A percentile compares a stretch with the other conserved stretches of the same genome.
Conservation (phyloP, 2,329 filamentous ascomycete genomes). For the Cladosporium sphaerospermum region DNA sequence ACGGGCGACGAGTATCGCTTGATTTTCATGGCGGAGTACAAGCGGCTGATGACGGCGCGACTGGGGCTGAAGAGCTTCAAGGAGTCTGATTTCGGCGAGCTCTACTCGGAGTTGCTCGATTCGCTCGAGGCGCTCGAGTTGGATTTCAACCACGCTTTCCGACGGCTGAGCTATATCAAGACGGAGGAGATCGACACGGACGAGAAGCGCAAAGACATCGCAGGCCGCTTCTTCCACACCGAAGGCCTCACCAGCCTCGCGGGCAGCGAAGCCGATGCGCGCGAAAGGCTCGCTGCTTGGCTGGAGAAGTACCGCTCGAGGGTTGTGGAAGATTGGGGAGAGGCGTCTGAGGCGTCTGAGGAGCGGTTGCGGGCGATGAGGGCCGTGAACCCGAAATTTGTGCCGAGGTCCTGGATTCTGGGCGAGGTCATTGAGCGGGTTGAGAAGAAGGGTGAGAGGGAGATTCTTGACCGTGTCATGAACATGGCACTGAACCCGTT, state of each 20-base stretch:
- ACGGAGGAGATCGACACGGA: slow-evolving; percentile 59
- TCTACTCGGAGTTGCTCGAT: slow-evolving; percentile 80
- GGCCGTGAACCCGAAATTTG: slow-evolving; percentile 83
- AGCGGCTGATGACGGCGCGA: slow-evolving; percentile 70
- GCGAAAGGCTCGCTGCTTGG: slow-evolving; percentile 68
- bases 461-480: slow-evolving; percentile 72
- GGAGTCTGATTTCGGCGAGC: slow-evolving; percentile 67
- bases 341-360: slow-evolving; percentile 47
- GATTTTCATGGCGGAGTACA: slow-evolving; percentile 85
- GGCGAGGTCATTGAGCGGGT: slow-evolving; percentile 89
- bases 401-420: slow-evolving; percentile 84
- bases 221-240: slow-evolving; percentile 70
- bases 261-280: slow-evolving; percentile 56
- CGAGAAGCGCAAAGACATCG: slow-evolving; percentile 56
- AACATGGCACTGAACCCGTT: slow-evolving; percentile 81
- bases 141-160: slow-evolving; percentile 93
- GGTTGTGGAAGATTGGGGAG: slow-evolving; percentile 69
- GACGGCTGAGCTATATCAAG: slow-evolving; percentile 62
- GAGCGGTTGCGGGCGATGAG: slow-evolving; percentile 71
- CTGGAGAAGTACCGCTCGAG: slow-evolving; percentile 70
- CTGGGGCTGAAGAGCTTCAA: slow-evolving; percentile 67
- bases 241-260: slow-evolving; percentile 59
- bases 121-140: slow-evolving; percentile 73
- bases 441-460: slow-evolving; percentile 74
- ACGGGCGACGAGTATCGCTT: slow-evolving; percentile 82